phyloP scores from a whole-genome alignment of 192 early-diverging fungal species.

The Phlyctochytrium planicorne region DNA sequence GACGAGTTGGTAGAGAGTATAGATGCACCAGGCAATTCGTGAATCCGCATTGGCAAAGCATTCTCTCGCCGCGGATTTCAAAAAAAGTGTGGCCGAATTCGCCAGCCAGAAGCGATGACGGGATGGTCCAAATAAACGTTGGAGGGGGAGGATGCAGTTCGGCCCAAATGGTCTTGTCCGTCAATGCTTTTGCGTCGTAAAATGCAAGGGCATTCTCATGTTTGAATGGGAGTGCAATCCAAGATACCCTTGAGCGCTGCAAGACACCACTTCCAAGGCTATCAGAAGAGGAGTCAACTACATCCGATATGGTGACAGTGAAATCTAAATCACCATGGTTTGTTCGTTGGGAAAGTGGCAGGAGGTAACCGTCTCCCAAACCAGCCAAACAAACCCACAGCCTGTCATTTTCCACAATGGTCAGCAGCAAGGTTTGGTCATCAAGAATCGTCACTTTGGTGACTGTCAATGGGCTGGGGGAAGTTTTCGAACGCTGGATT shows the following conservation, averaged over 20 bases:
- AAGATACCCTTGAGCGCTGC: background rate
- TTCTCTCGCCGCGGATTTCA: background rate
- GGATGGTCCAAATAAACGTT: background rate
- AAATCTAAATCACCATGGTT: background rate
- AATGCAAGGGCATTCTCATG: background rate
- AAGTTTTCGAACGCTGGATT: background rate
- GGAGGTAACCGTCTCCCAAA: background rate
- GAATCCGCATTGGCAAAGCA: background rate
- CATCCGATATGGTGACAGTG: background rate
- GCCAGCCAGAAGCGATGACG: background rate
- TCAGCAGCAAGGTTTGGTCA: background rate
- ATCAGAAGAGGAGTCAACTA: background rate
- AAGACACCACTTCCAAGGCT: too few relatives aligned
- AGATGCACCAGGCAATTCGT: background rate
- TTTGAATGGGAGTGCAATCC: background rate
- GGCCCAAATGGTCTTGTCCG: background rate
- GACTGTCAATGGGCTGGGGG: too few relatives aligned
- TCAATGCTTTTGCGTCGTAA: background rate
- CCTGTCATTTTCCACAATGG: background rate
- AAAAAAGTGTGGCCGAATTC: background rate
- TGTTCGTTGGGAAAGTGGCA: background rate
- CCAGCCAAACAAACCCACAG: background rate
- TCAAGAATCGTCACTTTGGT: background rate
- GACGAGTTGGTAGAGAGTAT: background rate
- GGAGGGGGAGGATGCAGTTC: background rate